A percentile compares a stretch with the other conserved stretches of the same genome.
Conservation (phyloP, 2,329 filamentous ascomycete genomes). For the Sclerotinia spermophila region DNA sequence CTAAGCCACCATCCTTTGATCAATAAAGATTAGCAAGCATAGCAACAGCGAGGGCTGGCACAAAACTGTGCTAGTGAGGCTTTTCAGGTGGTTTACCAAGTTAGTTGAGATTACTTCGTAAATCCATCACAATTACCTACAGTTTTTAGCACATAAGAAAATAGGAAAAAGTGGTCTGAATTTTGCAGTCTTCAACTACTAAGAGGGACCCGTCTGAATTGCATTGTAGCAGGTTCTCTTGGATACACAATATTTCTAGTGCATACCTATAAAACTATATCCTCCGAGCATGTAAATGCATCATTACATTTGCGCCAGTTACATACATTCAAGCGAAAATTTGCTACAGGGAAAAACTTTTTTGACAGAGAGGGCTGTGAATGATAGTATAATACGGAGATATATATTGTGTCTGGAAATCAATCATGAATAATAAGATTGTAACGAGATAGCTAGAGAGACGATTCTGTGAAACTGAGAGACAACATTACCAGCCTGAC, state of each 20-base stretch:
- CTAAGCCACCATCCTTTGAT: background rate
- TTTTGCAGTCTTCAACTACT: background rate
- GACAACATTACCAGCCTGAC: too few relatives aligned
- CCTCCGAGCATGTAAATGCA: background rate
- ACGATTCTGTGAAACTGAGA: too few relatives aligned
- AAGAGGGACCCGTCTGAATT: background rate
- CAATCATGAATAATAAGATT: rapidly evolving
- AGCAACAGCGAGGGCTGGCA: too few relatives aligned
- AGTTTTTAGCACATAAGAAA: background rate
- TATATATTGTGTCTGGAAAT: background rate
- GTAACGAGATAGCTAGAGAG: background rate
- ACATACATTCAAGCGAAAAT: background rate
- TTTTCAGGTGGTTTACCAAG: too few relatives aligned
- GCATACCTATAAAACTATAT: too few relatives aligned
- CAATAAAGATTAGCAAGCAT: too few relatives aligned
- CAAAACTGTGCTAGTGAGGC: too few relatives aligned
- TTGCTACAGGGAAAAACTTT: too few relatives aligned
- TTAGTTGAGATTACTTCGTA: background rate
- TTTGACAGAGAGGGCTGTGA: background rate
- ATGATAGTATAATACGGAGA: background rate
- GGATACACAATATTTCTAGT: background rate
- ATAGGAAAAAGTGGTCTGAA: background rate
- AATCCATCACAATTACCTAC: too few relatives aligned
- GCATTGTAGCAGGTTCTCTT: background rate
- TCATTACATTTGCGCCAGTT: too few relatives aligned